Percentiles rank a stretch among this genome's conserved stretches.
Conservation (phyloP, 2,329 filamentous ascomycete species). For the Cryphonectria parasitica region DNA sequence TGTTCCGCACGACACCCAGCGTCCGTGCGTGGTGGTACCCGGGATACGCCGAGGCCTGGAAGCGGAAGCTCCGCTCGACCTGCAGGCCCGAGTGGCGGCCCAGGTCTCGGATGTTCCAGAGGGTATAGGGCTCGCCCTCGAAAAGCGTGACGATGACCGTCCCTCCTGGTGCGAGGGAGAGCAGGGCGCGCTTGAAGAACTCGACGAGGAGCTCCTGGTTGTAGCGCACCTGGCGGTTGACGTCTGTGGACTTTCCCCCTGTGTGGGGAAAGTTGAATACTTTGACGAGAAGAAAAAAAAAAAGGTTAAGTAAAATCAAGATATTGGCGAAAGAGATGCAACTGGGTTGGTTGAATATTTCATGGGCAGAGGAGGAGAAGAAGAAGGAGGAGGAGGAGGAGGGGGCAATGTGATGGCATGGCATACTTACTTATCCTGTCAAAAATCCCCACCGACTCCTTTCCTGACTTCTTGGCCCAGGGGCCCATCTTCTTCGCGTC, state of each 20-base stretch:
- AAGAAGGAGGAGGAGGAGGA: not conserved
- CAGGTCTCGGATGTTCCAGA: slow-evolving; percentile 93
- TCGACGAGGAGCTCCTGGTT: slow-evolving; percentile 80
- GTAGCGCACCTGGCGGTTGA: slow-evolving; percentile 89
- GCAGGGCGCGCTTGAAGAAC: slow-evolving; percentile 64
- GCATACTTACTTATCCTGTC: slow-evolving; percentile 69
- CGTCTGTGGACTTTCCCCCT: slow-evolving; percentile 87
- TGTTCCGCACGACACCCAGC: slow-evolving; percentile 63
- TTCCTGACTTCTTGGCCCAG: slow-evolving; percentile 48
- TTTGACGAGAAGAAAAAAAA: not conserved
- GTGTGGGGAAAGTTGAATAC: slow-evolving; percentile 98
- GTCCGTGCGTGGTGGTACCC: slow-evolving; percentile 77
- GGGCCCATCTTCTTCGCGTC: slow-evolving; percentile 69
- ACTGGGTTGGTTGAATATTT: not conserved
- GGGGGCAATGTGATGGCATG: too few species aligned
- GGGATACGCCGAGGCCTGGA: slow-evolving; percentile 69
- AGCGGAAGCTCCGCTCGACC: slow-evolving; percentile 72
- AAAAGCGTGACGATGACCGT: slow-evolving; percentile 84
- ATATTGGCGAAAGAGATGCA: not conserved
- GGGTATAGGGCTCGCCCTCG: slow-evolving; percentile 89
- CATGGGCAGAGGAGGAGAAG: not conserved
- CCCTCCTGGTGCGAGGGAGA: slow-evolving; percentile 58
- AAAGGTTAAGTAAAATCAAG: not conserved
- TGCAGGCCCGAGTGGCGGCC: slow-evolving; percentile 75
- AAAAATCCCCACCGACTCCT: slow-evolving; percentile 51